Conservation (phyloP, 2,329 filamentous ascomycete species). For the Pseudogymnoascus sp. region DNA sequence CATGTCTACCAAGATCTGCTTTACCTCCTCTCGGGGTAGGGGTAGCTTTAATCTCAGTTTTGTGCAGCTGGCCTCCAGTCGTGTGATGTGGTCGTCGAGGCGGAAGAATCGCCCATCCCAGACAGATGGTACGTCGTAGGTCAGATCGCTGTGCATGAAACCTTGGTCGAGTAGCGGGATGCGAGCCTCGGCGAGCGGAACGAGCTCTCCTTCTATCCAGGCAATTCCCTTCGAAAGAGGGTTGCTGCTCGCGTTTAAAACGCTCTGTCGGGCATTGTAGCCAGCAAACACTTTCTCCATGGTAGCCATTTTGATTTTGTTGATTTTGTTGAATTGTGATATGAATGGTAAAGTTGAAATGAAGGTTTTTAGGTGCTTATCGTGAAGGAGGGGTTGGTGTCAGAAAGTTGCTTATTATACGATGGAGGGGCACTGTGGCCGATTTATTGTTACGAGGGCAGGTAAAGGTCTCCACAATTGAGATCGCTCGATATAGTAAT, state of each 20-base stretch:
- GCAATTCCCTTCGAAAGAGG: conserved; percentile 38
- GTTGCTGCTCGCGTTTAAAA: conserved; percentile 31
- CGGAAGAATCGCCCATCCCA: conserved; percentile 47
- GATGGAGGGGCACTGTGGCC: background rate
- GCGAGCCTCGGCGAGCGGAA: conserved; percentile 38
- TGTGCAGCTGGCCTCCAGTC: conserved; percentile 36
- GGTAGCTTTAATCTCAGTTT: conserved; percentile 41
- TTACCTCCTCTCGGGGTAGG: conserved; percentile 33
- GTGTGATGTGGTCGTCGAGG: conserved; percentile 40
- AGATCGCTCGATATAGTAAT: conserved; percentile 4
- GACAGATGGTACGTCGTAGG: conserved; percentile 44
- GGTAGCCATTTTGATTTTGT: conserved; percentile 31
- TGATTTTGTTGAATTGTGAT: background rate
- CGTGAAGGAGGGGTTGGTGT: background rate
- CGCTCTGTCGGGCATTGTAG: conserved; percentile 28
- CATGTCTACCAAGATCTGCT: conserved; percentile 37
- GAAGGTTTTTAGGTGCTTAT: background rate
- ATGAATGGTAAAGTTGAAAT: background rate
- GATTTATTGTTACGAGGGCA: background rate
- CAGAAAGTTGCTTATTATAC: background rate
- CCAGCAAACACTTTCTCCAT: conserved; percentile 37
- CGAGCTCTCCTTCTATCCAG: conserved; percentile 38
- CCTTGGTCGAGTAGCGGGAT: conserved; percentile 44
- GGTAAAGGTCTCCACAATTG: background rate
- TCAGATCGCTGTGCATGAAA: conserved; percentile 44